Conservation (phyloP, 2,329 filamentous ascomycete genomes). For the Dactylonectria estremocensis region DNA sequence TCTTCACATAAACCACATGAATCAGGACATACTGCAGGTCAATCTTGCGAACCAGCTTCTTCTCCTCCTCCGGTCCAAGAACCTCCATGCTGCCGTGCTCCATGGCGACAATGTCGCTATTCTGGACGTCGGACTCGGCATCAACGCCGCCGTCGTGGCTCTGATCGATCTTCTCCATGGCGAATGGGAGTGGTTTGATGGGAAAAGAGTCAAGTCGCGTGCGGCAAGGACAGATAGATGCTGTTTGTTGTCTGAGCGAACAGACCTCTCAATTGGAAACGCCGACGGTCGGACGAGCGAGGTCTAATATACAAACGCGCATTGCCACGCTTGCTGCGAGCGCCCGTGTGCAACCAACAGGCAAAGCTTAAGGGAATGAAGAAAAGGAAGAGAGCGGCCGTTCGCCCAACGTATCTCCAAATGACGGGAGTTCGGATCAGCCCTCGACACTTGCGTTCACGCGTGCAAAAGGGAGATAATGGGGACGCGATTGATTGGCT, state of each 20-base stretch:
- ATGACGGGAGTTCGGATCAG: slow-evolving; percentile 16
- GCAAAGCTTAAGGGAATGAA: neutral
- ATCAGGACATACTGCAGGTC: slow-evolving; percentile 27
- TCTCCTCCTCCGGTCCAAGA: slow-evolving; percentile 30
- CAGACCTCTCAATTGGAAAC: neutral
- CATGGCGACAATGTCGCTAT: slow-evolving; percentile 12
- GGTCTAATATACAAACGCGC: neutral
- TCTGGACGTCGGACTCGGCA: slow-evolving; percentile 4
- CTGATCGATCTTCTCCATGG: slow-evolving; percentile 20
- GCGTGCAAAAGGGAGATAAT: slow-evolving; percentile 16
- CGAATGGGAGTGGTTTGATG: neutral
- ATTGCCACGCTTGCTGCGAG: neutral
- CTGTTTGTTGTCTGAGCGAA: neutral
- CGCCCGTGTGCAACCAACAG: neutral
- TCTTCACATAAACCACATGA: neutral
- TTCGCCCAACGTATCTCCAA: neutral
- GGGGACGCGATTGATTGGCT: slow-evolving; percentile 8
- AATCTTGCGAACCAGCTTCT: slow-evolving; percentile 38
- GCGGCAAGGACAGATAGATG: neutral
- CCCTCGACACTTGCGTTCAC: slow-evolving; percentile 6
- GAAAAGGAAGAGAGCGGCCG: neutral
- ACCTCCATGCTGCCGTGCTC: slow-evolving; percentile 12
- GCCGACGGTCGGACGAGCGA: neutral
- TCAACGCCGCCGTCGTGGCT: slow-evolving; percentile 1
- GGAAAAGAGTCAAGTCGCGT: neutral